Evolutionary conservation across 2,329 filamentous ascomycete genomes (phyloP).

Genomic region (Colletotrichum eremochloae): DNA sequence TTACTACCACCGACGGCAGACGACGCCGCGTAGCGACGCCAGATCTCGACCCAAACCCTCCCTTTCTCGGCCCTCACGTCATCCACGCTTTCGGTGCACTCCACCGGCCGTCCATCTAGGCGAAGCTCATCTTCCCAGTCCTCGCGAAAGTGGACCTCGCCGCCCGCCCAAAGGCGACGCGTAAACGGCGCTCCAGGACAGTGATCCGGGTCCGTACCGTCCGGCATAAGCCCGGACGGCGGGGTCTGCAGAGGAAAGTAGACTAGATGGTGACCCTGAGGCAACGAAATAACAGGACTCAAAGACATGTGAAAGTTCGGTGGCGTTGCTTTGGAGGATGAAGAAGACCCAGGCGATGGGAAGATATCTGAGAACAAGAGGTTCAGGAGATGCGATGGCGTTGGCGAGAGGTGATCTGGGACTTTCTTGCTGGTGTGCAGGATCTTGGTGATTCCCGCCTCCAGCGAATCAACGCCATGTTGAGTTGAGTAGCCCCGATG

Average conservation of each 20-base stretch:
- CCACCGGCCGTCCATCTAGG: constrained; percentile 55
- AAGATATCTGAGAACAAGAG: constrained; percentile 71
- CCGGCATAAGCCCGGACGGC: constrained; percentile 74
- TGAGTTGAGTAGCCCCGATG: constrained; percentile 24
- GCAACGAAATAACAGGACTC: constrained; percentile 53
- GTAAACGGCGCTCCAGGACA: constrained; percentile 79
- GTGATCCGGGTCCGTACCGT: constrained; percentile 88
- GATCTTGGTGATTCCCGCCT: constrained; percentile 26
- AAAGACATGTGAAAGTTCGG: constrained; percentile 31
- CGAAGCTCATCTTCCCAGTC: constrained; percentile 49
- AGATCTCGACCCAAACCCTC: constrained; percentile 65
- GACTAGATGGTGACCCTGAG: constrained; percentile 83
- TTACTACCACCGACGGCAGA: constrained; percentile 17
- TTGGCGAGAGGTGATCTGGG: constrained; percentile 65
- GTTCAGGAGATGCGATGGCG: constrained; percentile 74
- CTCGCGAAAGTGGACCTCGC: constrained; percentile 70
- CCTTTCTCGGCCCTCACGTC: constrained; percentile 51
- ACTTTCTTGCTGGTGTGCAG: constrained; percentile 50
- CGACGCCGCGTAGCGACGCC: constrained; percentile 58
- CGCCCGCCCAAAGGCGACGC: constrained; percentile 91
- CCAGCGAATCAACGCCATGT: constrained; percentile 11
- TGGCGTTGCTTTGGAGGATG: constrained; percentile 32
- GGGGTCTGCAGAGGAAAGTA: constrained; percentile 84
- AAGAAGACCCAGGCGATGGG: constrained; percentile 39
- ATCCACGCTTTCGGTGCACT: constrained; percentile 62